Base-by-base conservation (phyloP, 352 stramenopile genomes). In the Hyaloperonospora brassicae region DNA sequence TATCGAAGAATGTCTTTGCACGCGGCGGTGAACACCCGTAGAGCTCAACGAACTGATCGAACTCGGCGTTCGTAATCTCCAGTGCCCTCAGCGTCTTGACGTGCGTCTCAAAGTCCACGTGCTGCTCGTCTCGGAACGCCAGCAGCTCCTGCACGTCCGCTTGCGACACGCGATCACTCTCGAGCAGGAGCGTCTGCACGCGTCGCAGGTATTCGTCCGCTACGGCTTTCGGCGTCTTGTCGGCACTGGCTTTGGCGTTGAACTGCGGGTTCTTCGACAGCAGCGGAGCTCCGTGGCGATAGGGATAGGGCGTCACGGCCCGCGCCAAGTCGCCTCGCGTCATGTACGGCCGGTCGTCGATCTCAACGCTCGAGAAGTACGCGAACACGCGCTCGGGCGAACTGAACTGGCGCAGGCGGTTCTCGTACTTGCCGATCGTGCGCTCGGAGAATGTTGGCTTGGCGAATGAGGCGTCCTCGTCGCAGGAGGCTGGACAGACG, bases 301-400 rank as follows among this genome's bases (percentile, higher is more conserved):
- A 89, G 52, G 80, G 87, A 56, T 87, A 95, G 17, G 84, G 86
- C 45, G 81, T 93, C 46, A 95, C 66, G 4, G 84, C 84, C n/a
- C 84, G 70, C 38, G 83, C 79, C 17, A 95, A 62, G 64, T 95
- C 86, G 10, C 73, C 68, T 25, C 75, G 75, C 30, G 83, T 93
- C 86, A 95, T 95, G 58, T 72, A 93, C 51, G 67, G 86, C 40
- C 93, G 66, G 48, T 76, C 70, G 47, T 93, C 75, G 59, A 93
- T 69, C 62, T 89, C 70, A 2, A 95, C 79, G 49, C 76, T 89
- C 14, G 86, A 89, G 54, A 95, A 95, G 63, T 95, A 95, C 74
- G 92, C 81, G 53, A 95, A 95, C 9, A 95, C 81, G 52, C 85
- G 85, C 70, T 94, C 84, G 22, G 86, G 86, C 9, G 76, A 73